Evolutionary conservation across 2,329 filamentous ascomycete genomes (phyloP).

Genomic region (Colletotrichum kahawae): DNA sequence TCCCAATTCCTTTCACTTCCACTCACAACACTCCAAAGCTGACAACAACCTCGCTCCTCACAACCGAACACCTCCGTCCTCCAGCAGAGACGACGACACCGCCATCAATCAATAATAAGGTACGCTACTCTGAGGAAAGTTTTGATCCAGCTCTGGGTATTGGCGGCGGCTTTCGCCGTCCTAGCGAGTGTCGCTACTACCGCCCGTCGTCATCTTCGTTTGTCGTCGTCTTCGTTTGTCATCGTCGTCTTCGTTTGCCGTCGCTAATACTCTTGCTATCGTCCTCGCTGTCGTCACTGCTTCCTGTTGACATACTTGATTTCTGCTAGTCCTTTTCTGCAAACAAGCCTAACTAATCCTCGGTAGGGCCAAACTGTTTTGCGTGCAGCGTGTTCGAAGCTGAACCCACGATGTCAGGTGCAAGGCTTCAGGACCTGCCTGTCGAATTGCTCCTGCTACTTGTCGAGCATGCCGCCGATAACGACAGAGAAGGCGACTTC

Average conservation of each 20-base stretch:
- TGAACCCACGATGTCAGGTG: background rate
- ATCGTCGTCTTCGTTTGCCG: background rate
- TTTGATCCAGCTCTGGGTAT: too few relatives aligned
- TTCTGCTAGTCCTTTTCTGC: accelerated
- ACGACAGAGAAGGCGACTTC: too few relatives aligned
- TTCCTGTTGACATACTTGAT: background rate
- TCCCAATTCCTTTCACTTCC: too few relatives aligned
- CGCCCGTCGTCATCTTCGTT: too few relatives aligned
- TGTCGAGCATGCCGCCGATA: background rate
- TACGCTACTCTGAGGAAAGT: too few relatives aligned
- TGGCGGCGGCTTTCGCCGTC: too few relatives aligned
- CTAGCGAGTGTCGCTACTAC: too few relatives aligned
- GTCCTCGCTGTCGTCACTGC: background rate
- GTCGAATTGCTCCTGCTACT: background rate
- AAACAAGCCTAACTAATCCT: background rate
- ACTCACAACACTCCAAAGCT: too few relatives aligned
- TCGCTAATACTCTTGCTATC: background rate
- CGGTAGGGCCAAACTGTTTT: background rate
- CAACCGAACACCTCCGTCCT: too few relatives aligned
- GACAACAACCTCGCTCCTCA: too few relatives aligned
- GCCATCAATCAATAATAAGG: too few relatives aligned
- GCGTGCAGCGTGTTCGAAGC: background rate
- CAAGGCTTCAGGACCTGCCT: background rate
- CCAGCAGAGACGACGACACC: too few relatives aligned
- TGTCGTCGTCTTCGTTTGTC: background rate